Percentiles rank a stretch among this genome's conserved stretches.
These are phyloP conservation scores for Ceriops zippeliana DNA, from an alignment of 345 rosid species.

Conservation along the genomic window DNA sequence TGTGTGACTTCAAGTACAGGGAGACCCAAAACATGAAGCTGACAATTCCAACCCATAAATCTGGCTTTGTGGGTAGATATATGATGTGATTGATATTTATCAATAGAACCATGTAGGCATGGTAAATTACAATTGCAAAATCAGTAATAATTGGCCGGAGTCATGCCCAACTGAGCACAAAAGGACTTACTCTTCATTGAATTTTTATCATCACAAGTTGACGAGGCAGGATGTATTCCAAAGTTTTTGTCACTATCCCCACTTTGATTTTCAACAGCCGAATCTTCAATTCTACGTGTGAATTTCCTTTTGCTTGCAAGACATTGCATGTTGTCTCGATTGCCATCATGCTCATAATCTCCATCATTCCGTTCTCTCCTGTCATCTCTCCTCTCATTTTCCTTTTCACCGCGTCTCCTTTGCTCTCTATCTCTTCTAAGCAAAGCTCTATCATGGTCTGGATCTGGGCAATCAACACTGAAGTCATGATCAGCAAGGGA, in stretches of 20 bases:
- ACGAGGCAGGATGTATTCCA: slow-evolving; percentile 50
- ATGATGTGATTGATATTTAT: too few relatives aligned
- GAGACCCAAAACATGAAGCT: too few relatives aligned
- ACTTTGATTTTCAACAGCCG: slow-evolving; percentile 55
- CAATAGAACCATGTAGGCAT: neutral
- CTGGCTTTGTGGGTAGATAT: too few relatives aligned
- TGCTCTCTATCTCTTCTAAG: slow-evolving; percentile 64
- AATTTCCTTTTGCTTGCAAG: slow-evolving; percentile 50
- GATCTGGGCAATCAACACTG: slow-evolving; percentile 56
- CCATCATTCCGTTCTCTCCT: slow-evolving; percentile 37
- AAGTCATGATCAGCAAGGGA: slow-evolving; percentile 52
- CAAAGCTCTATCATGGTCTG: slow-evolving; percentile 53
- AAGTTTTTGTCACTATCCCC: slow-evolving; percentile 56
- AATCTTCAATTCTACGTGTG: slow-evolving; percentile 40
- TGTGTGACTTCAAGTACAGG: too few relatives aligned
- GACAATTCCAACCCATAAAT: too few relatives aligned
- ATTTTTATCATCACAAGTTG: slow-evolving; percentile 66
- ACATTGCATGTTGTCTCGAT: slow-evolving; percentile 58
- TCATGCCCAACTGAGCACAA: neutral
- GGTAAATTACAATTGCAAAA: neutral
- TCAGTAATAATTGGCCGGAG: neutral
- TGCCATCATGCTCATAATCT: slow-evolving; percentile 59
- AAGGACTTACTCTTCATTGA: slow-evolving; percentile 48
- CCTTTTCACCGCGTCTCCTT: slow-evolving; percentile 63
- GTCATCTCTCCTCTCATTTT: slow-evolving; percentile 67